Conservation (phyloP, 257 asterid species). For the Fraxinus americana region DNA sequence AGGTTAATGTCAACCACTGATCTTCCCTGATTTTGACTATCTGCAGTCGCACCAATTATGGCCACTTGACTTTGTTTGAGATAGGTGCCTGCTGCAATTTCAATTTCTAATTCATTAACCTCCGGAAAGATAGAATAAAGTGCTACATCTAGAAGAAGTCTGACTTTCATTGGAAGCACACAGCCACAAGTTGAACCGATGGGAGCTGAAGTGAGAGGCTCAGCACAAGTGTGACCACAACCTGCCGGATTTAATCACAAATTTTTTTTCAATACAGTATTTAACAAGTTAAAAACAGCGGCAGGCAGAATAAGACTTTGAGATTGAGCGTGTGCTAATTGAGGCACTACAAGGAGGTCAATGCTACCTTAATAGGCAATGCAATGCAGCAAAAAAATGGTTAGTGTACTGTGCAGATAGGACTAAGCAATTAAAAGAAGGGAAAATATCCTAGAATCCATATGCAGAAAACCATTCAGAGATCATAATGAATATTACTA, state of each 20-base stretch:
- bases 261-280: constrained; percentile 19
- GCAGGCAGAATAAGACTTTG: constrained; percentile 5
- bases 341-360: background rate
- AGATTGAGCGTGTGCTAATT: constrained; percentile 9
- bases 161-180: constrained; percentile 92
- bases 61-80: constrained; percentile 84
- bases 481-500: background rate
- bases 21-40: constrained; percentile 69
- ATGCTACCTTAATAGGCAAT: constrained; percentile 11
- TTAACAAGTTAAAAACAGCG: background rate
- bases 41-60: constrained; percentile 90
- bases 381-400: background rate
- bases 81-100: constrained; percentile 93
- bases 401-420: background rate
- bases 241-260: constrained; percentile 49
- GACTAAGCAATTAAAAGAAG: background rate
- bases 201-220: constrained; percentile 83
- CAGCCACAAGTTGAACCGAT: constrained; percentile 88
- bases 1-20: constrained; percentile 80
- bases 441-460: background rate
- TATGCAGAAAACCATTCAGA: background rate
- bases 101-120: constrained; percentile 77
- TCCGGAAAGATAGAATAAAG: constrained; percentile 79
- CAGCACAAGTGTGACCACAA: constrained; percentile 79
- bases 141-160: constrained; percentile 75